phyloP scores from a whole-genome alignment of 75 land plant species.

The Pseudotsuga menziesii region DNA sequence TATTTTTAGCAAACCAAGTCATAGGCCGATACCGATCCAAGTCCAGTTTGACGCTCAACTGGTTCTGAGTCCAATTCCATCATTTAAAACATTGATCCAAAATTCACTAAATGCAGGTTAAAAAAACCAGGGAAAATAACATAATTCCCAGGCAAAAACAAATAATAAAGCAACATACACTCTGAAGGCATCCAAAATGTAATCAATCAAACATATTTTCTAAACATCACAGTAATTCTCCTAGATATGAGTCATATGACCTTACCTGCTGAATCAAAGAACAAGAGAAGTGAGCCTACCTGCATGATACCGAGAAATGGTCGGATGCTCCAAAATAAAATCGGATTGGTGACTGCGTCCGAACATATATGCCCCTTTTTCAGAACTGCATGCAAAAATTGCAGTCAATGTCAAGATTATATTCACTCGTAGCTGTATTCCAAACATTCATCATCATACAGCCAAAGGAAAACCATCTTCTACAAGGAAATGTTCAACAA shows the following conservation, averaged over 20 bases:
- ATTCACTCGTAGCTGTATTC: not conserved
- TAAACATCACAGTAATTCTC: not conserved
- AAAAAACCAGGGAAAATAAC: not conserved
- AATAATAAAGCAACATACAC: not conserved
- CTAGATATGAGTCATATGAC: conserved; percentile 2
- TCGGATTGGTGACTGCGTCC: conserved; percentile 90
- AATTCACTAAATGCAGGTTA: not conserved
- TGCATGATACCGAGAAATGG: conserved; percentile 94
- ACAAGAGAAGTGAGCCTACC: conserved; percentile 34
- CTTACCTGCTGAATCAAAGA: not conserved
- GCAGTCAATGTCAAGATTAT: not conserved
- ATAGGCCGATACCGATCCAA: too few relatives aligned
- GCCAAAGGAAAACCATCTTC: not conserved
- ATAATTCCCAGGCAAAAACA: not conserved
- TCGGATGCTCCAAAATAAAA: conserved; percentile 90
- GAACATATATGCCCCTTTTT: conserved; percentile 97
- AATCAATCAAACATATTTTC: not conserved
- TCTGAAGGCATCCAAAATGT: not conserved
- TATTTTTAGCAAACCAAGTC: too few relatives aligned
- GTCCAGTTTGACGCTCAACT: too few relatives aligned
- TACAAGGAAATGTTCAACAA: conserved; percentile 1
- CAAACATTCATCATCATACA: not conserved
- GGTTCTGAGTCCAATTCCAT: too few relatives aligned
- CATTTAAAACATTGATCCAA: not conserved
- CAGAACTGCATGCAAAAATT: conserved; percentile 39